phyloP scores from a whole-genome alignment of 306 rosid species.

The Potentilla sterilis region DNA sequence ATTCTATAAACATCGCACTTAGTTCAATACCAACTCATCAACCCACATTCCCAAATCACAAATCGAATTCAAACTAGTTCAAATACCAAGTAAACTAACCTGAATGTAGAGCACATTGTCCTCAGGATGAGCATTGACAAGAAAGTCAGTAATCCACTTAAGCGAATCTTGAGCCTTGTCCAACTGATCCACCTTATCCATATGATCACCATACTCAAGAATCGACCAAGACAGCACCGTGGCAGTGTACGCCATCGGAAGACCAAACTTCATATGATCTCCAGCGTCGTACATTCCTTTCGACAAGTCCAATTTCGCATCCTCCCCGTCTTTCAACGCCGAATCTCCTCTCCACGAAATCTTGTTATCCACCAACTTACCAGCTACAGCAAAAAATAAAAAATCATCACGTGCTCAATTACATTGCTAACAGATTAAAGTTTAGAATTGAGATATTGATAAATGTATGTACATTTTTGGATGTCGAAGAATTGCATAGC shows the following conservation, averaged over 20 bases:
- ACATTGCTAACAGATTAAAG: background rate
- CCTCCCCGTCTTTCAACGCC: constrained; percentile 69
- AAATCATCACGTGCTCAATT: background rate
- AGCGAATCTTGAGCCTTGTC: constrained; percentile 63
- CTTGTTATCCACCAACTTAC: constrained; percentile 56
- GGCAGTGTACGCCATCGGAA: constrained; percentile 93
- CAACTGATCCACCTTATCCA: constrained; percentile 74
- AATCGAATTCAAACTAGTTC: background rate
- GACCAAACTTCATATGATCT: constrained; percentile 90
- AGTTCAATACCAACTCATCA: background rate
- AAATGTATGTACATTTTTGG: constrained; percentile 62
- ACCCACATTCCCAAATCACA: too few species aligned
- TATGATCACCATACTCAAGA: constrained; percentile 91
- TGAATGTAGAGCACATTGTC: constrained; percentile 84
- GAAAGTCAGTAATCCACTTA: constrained; percentile 97
- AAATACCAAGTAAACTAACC: constrained; percentile 31
- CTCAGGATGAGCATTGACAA: constrained; percentile 68
- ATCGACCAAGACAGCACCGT: constrained; percentile 90
- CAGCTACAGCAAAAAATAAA: constrained; percentile 51
- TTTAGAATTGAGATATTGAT: background rate
- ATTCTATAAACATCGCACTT: background rate
- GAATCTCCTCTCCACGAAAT: constrained; percentile 97
- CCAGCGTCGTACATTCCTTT: constrained; percentile 98
- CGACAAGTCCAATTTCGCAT: constrained; percentile 62
- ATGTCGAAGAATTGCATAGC: constrained; percentile 83